Percentiles rank a stretch among this genome's conserved stretches.
Evolutionary conservation across 2,329 filamentous ascomycete genomes (phyloP).

Genomic region (Talaromyces sp.): DNA sequence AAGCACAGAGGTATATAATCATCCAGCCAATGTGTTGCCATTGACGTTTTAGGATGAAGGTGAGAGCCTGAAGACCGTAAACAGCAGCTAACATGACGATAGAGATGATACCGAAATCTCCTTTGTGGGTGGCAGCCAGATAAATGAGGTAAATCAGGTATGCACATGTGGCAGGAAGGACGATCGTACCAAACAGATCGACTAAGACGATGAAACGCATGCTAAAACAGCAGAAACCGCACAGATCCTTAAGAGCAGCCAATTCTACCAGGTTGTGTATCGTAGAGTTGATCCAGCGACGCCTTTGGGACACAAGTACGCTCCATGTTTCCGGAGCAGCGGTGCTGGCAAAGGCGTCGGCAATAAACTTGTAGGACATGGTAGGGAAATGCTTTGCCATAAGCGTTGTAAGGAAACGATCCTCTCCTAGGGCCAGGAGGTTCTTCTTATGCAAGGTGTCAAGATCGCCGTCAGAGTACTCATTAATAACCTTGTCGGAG

Average conservation of each 20-base stretch:
- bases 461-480: constrained; percentile 83
- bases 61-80: constrained; percentile 91
- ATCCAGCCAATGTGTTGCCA: constrained; percentile 99
- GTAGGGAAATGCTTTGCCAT: constrained; percentile 97
- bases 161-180: constrained; percentile 79
- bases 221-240: constrained; percentile 97
- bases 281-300: constrained; percentile 99
- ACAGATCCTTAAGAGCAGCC: constrained; percentile 85
- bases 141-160: constrained; percentile 90
- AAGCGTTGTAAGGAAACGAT: constrained; percentile 92
- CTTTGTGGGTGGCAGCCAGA: constrained; percentile 60
- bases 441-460: constrained; percentile 97
- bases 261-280: constrained; percentile 93
- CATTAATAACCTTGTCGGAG: constrained; percentile 76
- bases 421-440: constrained; percentile 84
- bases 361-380: constrained; percentile 95
- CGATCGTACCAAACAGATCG: constrained; percentile 86
- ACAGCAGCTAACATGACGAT: constrained; percentile 84
- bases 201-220: constrained; percentile 97
- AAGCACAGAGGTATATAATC: constrained; percentile 96
- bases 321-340: constrained; percentile 92
- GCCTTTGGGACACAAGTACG: constrained; percentile 91
- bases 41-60: constrained; percentile 94
- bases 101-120: constrained; percentile 79
- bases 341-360: constrained; percentile 87